Conservation (phyloP, 176 grass and related monocot genomes). For the Carex pumila region DNA sequence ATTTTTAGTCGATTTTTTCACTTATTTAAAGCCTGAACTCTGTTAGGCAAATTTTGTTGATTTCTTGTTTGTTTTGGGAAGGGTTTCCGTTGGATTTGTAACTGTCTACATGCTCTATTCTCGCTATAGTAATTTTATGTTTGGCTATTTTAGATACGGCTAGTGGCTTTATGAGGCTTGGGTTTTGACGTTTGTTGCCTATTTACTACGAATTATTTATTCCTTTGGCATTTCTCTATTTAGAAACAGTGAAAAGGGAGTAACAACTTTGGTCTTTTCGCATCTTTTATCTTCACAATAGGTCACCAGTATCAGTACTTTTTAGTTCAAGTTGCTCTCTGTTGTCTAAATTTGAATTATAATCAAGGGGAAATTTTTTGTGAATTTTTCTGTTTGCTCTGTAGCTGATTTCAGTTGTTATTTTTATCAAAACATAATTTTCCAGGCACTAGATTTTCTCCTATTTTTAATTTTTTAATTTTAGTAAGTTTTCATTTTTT, state of each 20-base stretch:
- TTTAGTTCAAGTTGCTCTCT: neutral
- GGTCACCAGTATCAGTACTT: neutral
- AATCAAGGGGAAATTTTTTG: neutral
- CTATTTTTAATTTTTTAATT: neutral
- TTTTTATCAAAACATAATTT: neutral
- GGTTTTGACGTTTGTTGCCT: neutral
- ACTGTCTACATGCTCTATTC: neutral
- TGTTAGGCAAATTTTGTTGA: neutral
- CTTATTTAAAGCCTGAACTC: neutral
- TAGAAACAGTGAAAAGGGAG: neutral
- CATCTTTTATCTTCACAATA: neutral
- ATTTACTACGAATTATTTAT: neutral
- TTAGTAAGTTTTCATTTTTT: neutral
- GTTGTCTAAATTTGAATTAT: neutral
- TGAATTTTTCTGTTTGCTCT: neutral
- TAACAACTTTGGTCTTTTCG: neutral
- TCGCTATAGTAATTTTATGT: neutral
- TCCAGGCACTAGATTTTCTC: neutral
- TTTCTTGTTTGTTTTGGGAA: neutral
- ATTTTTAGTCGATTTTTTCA: neutral
- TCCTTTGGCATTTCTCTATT: neutral
- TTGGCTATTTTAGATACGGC: neutral
- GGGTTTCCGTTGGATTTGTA: neutral
- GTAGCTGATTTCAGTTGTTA: neutral
- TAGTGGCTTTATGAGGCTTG: neutral